phyloP scores from a whole-genome alignment of 148 eudicot species.

The Nepenthes gracilis region DNA sequence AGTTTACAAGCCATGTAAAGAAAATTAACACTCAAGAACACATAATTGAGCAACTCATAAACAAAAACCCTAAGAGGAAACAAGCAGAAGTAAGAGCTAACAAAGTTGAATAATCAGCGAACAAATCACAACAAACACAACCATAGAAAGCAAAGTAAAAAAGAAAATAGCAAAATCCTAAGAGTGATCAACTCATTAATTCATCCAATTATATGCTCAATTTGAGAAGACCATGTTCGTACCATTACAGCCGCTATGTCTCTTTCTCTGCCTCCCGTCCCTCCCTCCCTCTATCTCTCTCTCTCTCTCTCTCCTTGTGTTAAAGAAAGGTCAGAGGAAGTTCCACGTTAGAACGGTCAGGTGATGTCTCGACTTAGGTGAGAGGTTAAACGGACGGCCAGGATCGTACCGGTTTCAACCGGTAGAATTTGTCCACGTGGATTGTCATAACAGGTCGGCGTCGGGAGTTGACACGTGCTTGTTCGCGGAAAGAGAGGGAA shows the following conservation, averaged over 20 bases:
- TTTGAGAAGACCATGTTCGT: background rate
- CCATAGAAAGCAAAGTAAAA: too few relatives aligned
- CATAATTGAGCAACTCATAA: too few relatives aligned
- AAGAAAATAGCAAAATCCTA: too few relatives aligned
- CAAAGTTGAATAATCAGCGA: too few relatives aligned
- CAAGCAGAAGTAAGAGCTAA: too few relatives aligned
- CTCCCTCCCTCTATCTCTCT: constrained; percentile 1
- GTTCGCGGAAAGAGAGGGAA: constrained; percentile 25
- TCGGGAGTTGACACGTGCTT: constrained; percentile 21
- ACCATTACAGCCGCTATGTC: constrained; percentile 4
- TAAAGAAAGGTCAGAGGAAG: background rate
- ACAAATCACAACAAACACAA: too few relatives aligned
- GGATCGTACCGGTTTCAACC: constrained; percentile 17
- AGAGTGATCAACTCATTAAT: background rate
- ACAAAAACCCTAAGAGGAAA: too few relatives aligned
- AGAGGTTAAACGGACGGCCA: constrained; percentile 15
- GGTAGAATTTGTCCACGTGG: constrained; percentile 17
- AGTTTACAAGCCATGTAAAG: too few relatives aligned
- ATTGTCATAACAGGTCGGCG: background rate
- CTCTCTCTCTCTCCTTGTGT: constrained; percentile 1
- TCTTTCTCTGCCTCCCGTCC: constrained; percentile 4
- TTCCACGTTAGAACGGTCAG: constrained; percentile 18
- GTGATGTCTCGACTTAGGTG: constrained; percentile 21
- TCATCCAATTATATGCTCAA: background rate
- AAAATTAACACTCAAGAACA: too few relatives aligned